Conservation (phyloP, 2,329 filamentous ascomycete species). For the Ophiocordyceps robertsii region DNA sequence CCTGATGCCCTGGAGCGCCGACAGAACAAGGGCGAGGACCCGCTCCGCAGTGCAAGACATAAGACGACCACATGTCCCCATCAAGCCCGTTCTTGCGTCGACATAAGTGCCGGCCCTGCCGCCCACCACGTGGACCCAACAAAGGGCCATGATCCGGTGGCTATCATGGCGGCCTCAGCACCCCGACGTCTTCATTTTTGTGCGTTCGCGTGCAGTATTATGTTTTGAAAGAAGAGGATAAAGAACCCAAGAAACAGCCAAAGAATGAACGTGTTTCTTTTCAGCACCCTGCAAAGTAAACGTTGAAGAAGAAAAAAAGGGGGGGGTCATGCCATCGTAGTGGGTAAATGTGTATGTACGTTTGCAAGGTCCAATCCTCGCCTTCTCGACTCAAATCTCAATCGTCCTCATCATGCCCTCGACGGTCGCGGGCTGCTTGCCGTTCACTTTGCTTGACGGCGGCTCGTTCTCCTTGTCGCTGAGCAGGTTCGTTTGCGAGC, state of each 20-base stretch:
- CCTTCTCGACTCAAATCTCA: constrained; percentile 32
- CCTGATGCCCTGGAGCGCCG: neutral
- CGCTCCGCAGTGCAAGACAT: neutral
- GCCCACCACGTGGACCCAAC: no score
- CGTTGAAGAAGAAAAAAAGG: neutral
- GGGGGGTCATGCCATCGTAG: constrained; percentile 10
- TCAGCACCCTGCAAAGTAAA: neutral
- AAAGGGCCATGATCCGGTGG: neutral
- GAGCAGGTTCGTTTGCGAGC: constrained; percentile 20
- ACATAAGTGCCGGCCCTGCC: no score
- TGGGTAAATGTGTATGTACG: constrained; percentile 8
- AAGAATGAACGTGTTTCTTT: neutral
- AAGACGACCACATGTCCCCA: neutral
- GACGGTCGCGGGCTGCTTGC: constrained; percentile 27
- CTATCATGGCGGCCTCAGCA: neutral
- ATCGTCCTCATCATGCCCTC: constrained; percentile 48
- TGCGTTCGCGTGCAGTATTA: neutral
- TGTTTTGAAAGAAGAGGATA: neutral
- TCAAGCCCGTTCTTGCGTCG: neutral
- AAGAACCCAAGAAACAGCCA: neutral
- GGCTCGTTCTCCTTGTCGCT: constrained; percentile 25
- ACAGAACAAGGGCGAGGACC: neutral
- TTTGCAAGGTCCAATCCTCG: neutral
- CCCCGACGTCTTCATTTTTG: neutral
- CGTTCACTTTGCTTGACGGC: constrained; percentile 22